Evolutionary conservation across 2,329 filamentous ascomycete genomes (phyloP).

Genomic region (Pyrenochaeta sp.): DNA sequence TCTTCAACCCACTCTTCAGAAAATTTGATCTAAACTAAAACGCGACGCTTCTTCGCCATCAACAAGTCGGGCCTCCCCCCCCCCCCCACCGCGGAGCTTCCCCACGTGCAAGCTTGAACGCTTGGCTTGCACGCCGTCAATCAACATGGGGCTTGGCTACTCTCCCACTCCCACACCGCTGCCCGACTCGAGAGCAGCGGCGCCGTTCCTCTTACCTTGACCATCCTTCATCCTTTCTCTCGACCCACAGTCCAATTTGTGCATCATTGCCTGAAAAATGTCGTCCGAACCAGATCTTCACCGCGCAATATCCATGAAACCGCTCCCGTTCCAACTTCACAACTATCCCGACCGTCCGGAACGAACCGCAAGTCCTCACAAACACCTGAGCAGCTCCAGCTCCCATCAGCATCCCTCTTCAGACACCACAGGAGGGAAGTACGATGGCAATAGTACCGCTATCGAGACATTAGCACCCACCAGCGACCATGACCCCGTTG

Average conservation of each 20-base stretch:
- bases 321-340: slow-evolving; percentile 50
- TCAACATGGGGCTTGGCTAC: slow-evolving; percentile 3
- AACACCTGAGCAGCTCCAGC: slow-evolving; percentile 28
- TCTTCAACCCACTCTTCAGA: too few species aligned
- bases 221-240: not conserved
- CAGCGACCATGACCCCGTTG: slow-evolving; percentile 46
- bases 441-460: slow-evolving; percentile 51
- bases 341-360: slow-evolving; percentile 36
- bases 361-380: slow-evolving; percentile 41
- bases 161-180: not conserved
- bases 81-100: not conserved
- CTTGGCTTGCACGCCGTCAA: slow-evolving; percentile 9
- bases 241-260: not conserved
- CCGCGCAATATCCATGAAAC: slow-evolving; percentile 58
- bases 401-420: slow-evolving; percentile 24
- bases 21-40: too few species aligned
- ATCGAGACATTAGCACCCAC: slow-evolving; percentile 44
- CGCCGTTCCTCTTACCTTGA: not conserved
- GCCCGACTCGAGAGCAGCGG: not conserved
- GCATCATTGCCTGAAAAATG: slow-evolving; percentile 23
- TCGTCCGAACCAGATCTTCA: slow-evolving; percentile 57
- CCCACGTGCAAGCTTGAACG: slow-evolving; percentile 5
- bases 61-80: not conserved
- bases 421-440: slow-evolving; percentile 20
- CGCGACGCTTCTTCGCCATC: too few species aligned